phyloP scores from a whole-genome alignment of 2,329 filamentous ascomycete species.

The Zymoseptoria pseudotritici region DNA sequence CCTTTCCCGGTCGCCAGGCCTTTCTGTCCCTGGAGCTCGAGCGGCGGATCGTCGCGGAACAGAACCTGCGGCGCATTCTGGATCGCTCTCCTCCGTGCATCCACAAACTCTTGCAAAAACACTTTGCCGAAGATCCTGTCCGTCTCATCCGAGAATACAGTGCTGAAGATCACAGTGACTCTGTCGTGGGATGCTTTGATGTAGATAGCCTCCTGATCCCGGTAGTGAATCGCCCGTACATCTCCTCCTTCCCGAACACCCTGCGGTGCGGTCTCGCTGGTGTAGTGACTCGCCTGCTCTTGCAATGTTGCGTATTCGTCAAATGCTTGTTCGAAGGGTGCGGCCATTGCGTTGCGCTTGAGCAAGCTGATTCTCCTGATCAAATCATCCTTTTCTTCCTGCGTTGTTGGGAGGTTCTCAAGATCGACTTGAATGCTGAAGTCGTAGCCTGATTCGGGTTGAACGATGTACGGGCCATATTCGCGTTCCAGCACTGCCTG shows the following conservation, averaged over 20 bases:
- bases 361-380: constrained; percentile 80
- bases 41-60: constrained; percentile 86
- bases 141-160: constrained; percentile 94
- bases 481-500: constrained; percentile 86
- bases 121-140: constrained; percentile 97
- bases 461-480: constrained; percentile 85
- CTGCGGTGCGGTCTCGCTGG: constrained; percentile 86
- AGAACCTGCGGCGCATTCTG: constrained; percentile 98
- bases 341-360: constrained; percentile 98
- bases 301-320: constrained; percentile 80
- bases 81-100: constrained; percentile 86
- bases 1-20: constrained; percentile 73
- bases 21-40: constrained; percentile 80
- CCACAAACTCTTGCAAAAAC: constrained; percentile 97
- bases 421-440: constrained; percentile 90
- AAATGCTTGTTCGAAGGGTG: constrained; percentile 95
- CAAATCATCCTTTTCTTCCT: constrained; percentile 80
- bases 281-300: constrained; percentile 86
- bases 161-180: constrained; percentile 98
- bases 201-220: constrained; percentile 97
- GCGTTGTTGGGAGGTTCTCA: constrained; percentile 73
- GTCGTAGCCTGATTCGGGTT: constrained; percentile 85
- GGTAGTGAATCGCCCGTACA: constrained; percentile 94
- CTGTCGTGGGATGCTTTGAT: constrained; percentile 96
- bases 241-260: constrained; percentile 82